Conservation (phyloP, 176 grass and related monocot species). For the Cymbopogon citratus region DNA sequence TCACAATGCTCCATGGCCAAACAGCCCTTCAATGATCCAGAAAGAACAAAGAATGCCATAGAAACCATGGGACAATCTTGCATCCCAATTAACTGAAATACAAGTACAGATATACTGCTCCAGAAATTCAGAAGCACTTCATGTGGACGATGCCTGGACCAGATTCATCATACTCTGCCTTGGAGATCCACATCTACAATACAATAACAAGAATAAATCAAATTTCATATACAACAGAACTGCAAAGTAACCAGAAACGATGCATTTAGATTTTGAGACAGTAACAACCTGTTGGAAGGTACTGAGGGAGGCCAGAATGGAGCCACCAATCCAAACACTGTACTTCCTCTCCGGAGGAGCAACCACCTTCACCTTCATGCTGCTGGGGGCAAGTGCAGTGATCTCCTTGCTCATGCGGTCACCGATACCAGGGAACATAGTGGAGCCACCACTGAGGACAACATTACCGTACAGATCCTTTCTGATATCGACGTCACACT, state of each 20-base stretch:
- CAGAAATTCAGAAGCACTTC: constrained; percentile 66
- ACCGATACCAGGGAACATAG: constrained; percentile 83
- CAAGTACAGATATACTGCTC: neutral
- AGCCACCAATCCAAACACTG: constrained; percentile 90
- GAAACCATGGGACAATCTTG: constrained; percentile 11
- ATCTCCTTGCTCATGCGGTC: constrained; percentile 93
- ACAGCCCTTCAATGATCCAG: neutral
- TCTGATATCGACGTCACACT: constrained; percentile 85
- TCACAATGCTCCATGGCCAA: constrained; percentile 1
- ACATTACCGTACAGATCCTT: constrained; percentile 79
- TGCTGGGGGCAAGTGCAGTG: constrained; percentile 71
- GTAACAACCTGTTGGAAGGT: constrained; percentile 78
- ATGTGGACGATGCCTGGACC: constrained; percentile 73
- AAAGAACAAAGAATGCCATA: neutral
- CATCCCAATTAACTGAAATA: constrained; percentile 33
- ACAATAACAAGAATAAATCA: neutral
- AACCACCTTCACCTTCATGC: constrained; percentile 90
- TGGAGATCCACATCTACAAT: constrained; percentile 81
- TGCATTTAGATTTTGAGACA: neutral
- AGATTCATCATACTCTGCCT: constrained; percentile 77
- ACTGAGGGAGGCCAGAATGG: constrained; percentile 74
- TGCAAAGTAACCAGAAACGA: neutral
- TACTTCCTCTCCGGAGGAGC: constrained; percentile 85
- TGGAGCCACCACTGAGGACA: constrained; percentile 77
- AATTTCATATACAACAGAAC: neutral